Evolutionary conservation across 495 filamentous ascomycete species (phyloP).

Genomic region (Lasiosphaeria miniovina): DNA sequence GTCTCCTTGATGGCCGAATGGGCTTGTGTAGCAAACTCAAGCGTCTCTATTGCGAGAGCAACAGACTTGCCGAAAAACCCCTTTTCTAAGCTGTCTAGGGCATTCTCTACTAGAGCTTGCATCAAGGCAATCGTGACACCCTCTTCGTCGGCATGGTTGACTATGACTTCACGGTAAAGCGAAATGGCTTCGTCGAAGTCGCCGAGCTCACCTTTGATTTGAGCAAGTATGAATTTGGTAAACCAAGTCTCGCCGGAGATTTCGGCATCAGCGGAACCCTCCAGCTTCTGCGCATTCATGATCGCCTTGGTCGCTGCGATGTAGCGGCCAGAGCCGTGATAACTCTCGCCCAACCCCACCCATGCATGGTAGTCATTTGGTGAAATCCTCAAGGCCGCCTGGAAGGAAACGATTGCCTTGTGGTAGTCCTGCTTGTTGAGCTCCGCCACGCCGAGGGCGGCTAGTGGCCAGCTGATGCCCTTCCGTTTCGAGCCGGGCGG

Average conservation of each 20-base stretch:
- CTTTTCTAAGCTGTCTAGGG: conserved; percentile 69
- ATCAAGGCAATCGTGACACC: conserved; percentile 83
- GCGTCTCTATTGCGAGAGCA: conserved; percentile 52
- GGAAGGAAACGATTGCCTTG: conserved; percentile 85
- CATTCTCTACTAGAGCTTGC: conserved; percentile 80
- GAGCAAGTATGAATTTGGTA: conserved; percentile 93
- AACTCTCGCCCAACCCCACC: conserved; percentile 93
- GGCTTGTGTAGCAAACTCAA: conserved; percentile 37
- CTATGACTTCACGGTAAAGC: conserved; percentile 70
- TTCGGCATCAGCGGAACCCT: conserved; percentile 46
- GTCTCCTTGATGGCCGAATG: conserved; percentile 50
- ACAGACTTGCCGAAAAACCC: conserved; percentile 81
- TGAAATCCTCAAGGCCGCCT: conserved; percentile 78
- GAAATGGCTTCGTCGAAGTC: conserved; percentile 78
- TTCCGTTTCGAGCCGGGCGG: conserved; percentile 88
- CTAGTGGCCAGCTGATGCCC: conserved; percentile 91
- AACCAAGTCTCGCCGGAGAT: conserved; percentile 75
- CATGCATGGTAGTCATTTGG: conserved; percentile 90
- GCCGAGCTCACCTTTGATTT: conserved; percentile 86
- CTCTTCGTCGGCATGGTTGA: conserved; percentile 64
- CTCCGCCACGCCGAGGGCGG: conserved; percentile 94
- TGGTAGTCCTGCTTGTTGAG: conserved; percentile 89
- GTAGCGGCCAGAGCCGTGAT: conserved; percentile 88
- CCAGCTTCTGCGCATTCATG: conserved; percentile 69
- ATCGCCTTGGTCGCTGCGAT: conserved; percentile 92